Evolutionary conservation across 1,139 yeast species (phyloP), one percentile per base, ranked within the genome.

Genomic region (Pneumocystis sp.): DNA sequence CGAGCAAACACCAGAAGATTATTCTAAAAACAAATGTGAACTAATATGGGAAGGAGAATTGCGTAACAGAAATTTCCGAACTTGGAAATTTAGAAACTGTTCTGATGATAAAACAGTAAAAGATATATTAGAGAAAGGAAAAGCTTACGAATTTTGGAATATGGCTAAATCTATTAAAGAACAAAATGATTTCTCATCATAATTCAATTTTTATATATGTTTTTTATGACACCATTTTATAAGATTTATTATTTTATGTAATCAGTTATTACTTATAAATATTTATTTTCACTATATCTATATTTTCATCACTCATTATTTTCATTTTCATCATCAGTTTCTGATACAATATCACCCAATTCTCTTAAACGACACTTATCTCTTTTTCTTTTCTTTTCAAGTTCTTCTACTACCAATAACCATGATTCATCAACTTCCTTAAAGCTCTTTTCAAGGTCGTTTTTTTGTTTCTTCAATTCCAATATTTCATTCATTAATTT

Each of bases 1-100:
- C 42, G 61, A 45, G 21, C 65, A 65, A 4, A 63, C 63, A 12
- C 61, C 69, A 40, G 73, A 77, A 21, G 83, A 83, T 70, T 74
- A 84, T 65, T 70, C 76, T 0, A 71, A 72, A 0, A 88, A 87
- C 71, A 73, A 72, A 64, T 85, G 90, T 70, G 71, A 72, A 2
- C 70, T 85, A 21, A 71, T 88, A 1, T 91, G 97, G 97, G 85
- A 85, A 68, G 97, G 97, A 0, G 84, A 83, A 68, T 68, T 88
- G 59, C 76, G 77, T 63, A 80, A 80, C 1, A 72, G 81, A 37
- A 79, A 79, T 66, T 87, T 87, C 73, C 77, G 78, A 65, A 81
- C 82, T 71, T 87, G 95, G 93, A 80, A 84, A 1, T 74, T 80
- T 15, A 78, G 82, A 74, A 75, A 79, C 62, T 77, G 83, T 1